phyloP scores from a whole-genome alignment of 495 filamentous ascomycete genomes.

The Hypoxylon trugodes region DNA sequence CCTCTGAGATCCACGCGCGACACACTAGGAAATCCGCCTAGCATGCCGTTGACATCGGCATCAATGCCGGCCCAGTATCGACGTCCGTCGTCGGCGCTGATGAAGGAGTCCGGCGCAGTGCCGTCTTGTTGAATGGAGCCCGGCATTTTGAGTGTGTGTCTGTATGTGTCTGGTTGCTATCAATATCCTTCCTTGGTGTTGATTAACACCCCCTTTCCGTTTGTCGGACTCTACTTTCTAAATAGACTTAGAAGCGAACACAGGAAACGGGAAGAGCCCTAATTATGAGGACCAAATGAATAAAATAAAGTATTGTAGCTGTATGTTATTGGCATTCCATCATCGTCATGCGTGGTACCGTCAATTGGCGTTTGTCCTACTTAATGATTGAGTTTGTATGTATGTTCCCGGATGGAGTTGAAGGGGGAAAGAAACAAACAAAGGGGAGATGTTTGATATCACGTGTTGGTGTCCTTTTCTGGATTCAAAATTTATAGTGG shows the following conservation, averaged over 20 bases:
- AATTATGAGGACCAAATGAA: neutral
- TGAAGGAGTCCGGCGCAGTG: slow-evolving; percentile 54
- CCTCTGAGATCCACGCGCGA: slow-evolving; percentile 79
- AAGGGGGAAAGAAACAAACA: neutral
- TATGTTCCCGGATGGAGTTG: neutral
- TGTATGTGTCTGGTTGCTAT: no score
- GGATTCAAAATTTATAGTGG: slow-evolving; percentile 17
- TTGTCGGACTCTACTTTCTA: no score
- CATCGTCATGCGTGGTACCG: no score
- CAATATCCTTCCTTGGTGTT: no score
- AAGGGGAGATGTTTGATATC: neutral
- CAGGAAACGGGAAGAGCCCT: no score
- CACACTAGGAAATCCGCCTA: slow-evolving; percentile 81
- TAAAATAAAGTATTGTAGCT: neutral
- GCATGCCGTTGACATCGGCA: slow-evolving; percentile 80
- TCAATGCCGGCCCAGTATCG: slow-evolving; percentile 80
- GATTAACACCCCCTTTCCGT: no score
- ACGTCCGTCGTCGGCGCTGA: slow-evolving; percentile 61
- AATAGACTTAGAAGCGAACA: no score
- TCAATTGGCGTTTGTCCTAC: no score
- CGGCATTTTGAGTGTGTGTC: neutral
- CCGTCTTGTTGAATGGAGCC: no score
- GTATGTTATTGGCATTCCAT: slow-evolving; percentile 16
- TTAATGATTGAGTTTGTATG: no score
- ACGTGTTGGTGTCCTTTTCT: slow-evolving; percentile 9